A percentile compares a stretch with the other conserved stretches of the same genome.
Conservation (phyloP, 306 rosid species). For the Morella rubra region DNA sequence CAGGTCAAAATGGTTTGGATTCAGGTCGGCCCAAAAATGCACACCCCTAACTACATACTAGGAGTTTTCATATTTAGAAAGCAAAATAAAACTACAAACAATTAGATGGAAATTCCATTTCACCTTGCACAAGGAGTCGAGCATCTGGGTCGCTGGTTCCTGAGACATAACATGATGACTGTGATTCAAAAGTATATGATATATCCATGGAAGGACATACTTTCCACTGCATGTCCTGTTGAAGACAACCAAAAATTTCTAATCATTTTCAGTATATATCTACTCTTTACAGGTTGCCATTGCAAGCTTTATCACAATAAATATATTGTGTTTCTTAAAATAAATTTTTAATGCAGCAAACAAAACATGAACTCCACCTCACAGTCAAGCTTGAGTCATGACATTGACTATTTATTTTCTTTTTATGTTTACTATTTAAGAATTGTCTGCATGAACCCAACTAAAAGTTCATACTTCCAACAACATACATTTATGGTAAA, state of each 20-base stretch:
- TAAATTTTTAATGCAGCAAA: too few species aligned
- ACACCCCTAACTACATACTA: too few species aligned
- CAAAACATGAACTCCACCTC: too few species aligned
- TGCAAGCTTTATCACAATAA: background rate
- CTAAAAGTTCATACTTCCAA: background rate
- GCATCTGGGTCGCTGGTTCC: constrained; percentile 41
- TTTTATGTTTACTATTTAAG: background rate
- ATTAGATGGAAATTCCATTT: background rate
- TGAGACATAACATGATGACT: constrained; percentile 52
- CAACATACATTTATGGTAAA: background rate
- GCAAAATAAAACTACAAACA: constrained; percentile 26
- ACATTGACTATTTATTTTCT: too few species aligned
- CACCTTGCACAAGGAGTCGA: constrained; percentile 74
- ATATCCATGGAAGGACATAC: constrained; percentile 79
- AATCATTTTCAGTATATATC: background rate
- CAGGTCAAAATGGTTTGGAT: too few species aligned
- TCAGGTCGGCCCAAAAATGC: too few species aligned
- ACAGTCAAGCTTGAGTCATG: too few species aligned
- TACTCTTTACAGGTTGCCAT: background rate
- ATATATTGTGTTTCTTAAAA: too few species aligned
- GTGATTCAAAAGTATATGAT: constrained; percentile 65
- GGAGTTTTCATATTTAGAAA: background rate
- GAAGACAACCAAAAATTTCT: constrained; percentile 20
- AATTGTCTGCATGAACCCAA: background rate
- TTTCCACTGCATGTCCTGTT: constrained; percentile 67